A percentile compares a stretch with the other conserved stretches of the same genome.
Evolutionary conservation across 2,329 filamentous ascomycete species (phyloP).

Genomic region (Penicillium sp.): DNA sequence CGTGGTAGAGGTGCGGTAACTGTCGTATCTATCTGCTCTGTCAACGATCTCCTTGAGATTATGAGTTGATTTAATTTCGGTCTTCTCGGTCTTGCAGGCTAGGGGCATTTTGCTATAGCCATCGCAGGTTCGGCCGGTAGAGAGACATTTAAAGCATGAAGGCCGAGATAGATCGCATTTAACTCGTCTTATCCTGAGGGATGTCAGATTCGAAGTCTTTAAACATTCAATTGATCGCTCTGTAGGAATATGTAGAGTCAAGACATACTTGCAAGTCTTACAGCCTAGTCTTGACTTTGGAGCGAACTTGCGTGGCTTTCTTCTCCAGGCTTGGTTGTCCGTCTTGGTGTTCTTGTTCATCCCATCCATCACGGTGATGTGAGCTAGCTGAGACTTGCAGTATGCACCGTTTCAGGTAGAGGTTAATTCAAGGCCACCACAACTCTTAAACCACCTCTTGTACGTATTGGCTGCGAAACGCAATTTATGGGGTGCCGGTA

Average conservation of each 20-base stretch:
- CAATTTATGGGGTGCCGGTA: not conserved
- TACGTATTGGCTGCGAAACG: not conserved
- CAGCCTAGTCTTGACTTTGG: conserved; percentile 47
- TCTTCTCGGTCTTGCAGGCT: conserved; percentile 18
- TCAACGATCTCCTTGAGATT: not conserved
- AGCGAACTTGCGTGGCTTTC: conserved; percentile 41
- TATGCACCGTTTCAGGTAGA: not conserved
- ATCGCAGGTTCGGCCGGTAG: conserved; percentile 45
- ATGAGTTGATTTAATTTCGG: not conserved
- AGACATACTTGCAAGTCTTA: conserved; percentile 48
- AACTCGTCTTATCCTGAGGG: conserved; percentile 40
- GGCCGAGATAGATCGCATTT: conserved; percentile 44
- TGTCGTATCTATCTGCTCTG: not conserved
- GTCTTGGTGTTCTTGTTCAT: not conserved
- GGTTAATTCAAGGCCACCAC: not conserved
- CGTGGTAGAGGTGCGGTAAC: not conserved
- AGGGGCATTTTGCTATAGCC: conserved; percentile 33
- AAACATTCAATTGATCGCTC: not conserved
- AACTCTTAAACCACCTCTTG: not conserved
- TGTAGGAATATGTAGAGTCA: conserved; percentile 1
- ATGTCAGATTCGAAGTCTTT: not conserved
- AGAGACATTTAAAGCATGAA: conserved; percentile 42
- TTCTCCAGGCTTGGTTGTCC: conserved; percentile 43
- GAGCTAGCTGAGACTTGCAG: not conserved
- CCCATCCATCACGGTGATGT: not conserved